Percentiles rank a stretch among this genome's conserved stretches.
These are phyloP conservation scores for Phragmites australis DNA, from an alignment of 176 grass and related monocot species.

Conservation along the genomic window DNA sequence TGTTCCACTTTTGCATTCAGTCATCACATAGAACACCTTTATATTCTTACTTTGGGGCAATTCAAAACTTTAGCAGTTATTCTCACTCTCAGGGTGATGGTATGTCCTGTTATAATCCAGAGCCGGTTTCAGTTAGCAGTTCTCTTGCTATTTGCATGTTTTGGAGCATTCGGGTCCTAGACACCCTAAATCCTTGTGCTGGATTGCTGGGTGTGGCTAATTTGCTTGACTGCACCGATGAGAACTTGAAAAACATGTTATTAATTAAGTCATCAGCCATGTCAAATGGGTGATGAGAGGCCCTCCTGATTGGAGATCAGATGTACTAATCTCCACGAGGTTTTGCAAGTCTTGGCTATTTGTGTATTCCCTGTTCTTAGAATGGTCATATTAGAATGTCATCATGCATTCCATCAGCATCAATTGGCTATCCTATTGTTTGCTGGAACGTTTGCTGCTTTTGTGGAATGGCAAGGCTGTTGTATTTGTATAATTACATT, in stretches of 20 bases:
- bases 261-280: not conserved
- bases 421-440: not conserved
- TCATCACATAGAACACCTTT: not conserved
- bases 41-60: not conserved
- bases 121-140: not conserved
- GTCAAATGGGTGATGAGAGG: not conserved
- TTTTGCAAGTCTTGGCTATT: not conserved
- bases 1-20: not conserved
- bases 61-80: not conserved
- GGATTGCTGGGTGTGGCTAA: not conserved
- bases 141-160: not conserved
- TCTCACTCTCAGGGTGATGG: not conserved
- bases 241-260: not conserved
- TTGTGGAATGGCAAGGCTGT: not conserved
- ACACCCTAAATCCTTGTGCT: not conserved
- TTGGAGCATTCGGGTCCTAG: not conserved
- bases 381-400: not conserved
- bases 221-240: not conserved
- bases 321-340: not conserved
- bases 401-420: not conserved
- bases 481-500: not conserved
- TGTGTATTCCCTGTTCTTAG: not conserved
- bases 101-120: not conserved
- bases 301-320: not conserved
- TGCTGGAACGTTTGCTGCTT: not conserved